phyloP scores from a whole-genome alignment of 371 early-diverging fungal species.

The Lichtheimia hyalospora region DNA sequence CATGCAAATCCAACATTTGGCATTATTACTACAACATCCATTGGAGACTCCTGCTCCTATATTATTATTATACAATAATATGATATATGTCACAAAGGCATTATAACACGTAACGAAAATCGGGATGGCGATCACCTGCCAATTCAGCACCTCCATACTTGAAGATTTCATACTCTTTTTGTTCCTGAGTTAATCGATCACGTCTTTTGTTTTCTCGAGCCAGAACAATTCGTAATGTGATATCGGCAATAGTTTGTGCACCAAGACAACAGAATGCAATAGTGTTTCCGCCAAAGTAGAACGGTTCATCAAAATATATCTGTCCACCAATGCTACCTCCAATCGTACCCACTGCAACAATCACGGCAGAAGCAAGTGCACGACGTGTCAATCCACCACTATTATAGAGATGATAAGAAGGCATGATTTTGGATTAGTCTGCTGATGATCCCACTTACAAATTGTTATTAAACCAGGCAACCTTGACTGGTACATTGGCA shows the following conservation, averaged over 20 bases:
- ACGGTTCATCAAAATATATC: constrained; percentile 25
- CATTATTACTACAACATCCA: too few relatives aligned
- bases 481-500: constrained; percentile 35
- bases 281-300: constrained; percentile 14
- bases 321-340: constrained; percentile 43
- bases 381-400: constrained; percentile 39
- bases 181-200: constrained; percentile 17
- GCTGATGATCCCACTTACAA: constrained; percentile 17
- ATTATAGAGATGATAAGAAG: not conserved
- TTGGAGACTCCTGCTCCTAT: too few relatives aligned
- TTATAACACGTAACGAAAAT: constrained; percentile 35
- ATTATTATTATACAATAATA: too few relatives aligned
- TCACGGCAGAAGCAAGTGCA: constrained; percentile 36
- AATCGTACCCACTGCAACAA: constrained; percentile 37
- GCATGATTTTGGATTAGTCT: not conserved
- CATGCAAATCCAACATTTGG: too few relatives aligned
- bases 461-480: constrained; percentile 45
- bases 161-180: constrained; percentile 25
- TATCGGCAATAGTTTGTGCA: constrained; percentile 25
- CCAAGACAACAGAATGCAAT: constrained; percentile 22
- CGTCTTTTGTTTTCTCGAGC: constrained; percentile 32
- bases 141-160: constrained; percentile 37
- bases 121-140: constrained; percentile 46
- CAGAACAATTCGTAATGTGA: constrained; percentile 23
- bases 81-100: too few relatives aligned